Percentiles rank a stretch among this genome's conserved stretches.
Conservation (phyloP, 176 grass and related monocot species). For the Musa troglodytarum region DNA sequence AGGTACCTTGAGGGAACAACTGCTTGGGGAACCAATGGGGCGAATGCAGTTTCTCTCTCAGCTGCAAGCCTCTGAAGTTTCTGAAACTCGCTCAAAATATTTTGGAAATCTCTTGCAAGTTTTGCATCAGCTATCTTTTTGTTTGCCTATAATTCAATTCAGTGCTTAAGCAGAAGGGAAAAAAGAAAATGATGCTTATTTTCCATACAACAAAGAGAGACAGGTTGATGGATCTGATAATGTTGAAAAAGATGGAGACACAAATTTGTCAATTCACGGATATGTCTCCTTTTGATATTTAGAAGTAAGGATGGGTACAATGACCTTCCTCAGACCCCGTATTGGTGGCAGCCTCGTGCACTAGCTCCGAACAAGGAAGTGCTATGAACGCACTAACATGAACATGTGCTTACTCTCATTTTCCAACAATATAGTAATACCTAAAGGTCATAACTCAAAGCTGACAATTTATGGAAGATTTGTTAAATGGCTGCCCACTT, state of each 20-base stretch:
- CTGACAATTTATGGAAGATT: background rate
- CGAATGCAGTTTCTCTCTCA: constrained; percentile 59
- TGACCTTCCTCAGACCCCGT: too few species aligned
- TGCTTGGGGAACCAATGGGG: constrained; percentile 64
- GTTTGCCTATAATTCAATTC: constrained; percentile 49
- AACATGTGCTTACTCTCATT: too few species aligned
- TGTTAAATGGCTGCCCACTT: background rate
- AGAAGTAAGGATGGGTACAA: too few species aligned
- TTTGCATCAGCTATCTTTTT: constrained; percentile 80
- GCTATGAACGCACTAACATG: too few species aligned
- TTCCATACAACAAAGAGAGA: background rate
- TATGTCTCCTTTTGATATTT: too few species aligned
- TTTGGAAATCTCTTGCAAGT: constrained; percentile 43
- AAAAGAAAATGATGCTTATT: background rate
- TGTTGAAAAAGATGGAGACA: background rate
- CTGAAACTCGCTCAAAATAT: constrained; percentile 37
- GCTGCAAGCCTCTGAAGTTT: constrained; percentile 28
- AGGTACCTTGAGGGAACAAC: constrained; percentile 41
- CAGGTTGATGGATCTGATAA: background rate
- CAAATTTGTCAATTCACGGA: too few species aligned
- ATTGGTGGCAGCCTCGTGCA: too few species aligned
- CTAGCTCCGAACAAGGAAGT: too few species aligned
- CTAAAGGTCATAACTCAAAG: background rate
- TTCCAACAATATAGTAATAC: too few species aligned
- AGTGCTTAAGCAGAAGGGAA: background rate